Base-by-base conservation (phyloP, 129 eudicot genomes). In the Logfia minima region DNA sequence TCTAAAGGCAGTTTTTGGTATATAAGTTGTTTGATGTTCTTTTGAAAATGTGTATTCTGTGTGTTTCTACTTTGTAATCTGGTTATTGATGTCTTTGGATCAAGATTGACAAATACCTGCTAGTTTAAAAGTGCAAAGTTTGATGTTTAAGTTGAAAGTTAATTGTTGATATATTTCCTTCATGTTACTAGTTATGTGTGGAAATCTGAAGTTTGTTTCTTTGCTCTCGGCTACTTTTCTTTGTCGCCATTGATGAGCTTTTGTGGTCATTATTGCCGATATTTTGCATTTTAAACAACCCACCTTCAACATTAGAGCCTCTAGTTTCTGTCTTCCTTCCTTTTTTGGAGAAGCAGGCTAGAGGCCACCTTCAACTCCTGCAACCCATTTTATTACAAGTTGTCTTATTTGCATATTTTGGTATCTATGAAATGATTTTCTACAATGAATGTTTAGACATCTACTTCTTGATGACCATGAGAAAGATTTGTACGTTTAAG, bases 41-140 rank as follows among this genome's bases (percentile, higher is more conserved):
- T 51, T 48, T 66, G 29, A 56, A 41, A 77, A 77, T 35, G 64
- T 66, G 56, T 66, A 65, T 52, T 35, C 8, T 53, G 21, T 10
- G 35, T 67, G 61, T 34, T 68, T 17, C 48, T 9, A 8, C 21
- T 55, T 14, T 67, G 48, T 35, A 37, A 35, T 68, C 69, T 77
- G 32, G 31, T 52, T 72, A 16, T 31, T 37, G 34, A 29, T 72
- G 13, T 72, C 59, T 31, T 51, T 10, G 52, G 29, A 39, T 60
- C 70, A 24, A 26, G 71, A 61, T 24, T 58, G 19, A 23, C 16
- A 39, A 61, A 45, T 41, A 37, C 21, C 14, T 64, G 19, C 16
- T 43, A 17, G 70, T 74, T 74, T 24, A 34, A 37, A 58, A 59
- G 37, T 60, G 16, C 24, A 74, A 61, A 60, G 26, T 39, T 23